phyloP scores from a whole-genome alignment of 331 rosid species.

The Quercus tomentella region DNA sequence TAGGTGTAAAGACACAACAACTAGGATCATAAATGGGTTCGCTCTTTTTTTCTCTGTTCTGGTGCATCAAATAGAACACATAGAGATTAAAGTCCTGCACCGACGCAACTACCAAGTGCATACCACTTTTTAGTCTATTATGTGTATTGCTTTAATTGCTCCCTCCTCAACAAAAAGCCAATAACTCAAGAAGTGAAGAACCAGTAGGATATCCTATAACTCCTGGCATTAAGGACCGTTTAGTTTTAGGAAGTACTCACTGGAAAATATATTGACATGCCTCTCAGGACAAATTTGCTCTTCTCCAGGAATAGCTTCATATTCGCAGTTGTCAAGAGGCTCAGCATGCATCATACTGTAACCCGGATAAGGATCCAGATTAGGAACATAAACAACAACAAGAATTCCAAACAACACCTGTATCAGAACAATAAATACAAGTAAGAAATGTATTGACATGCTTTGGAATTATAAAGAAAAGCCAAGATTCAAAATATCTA shows the following conservation, averaged over 20 bases:
- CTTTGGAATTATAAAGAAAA: neutral
- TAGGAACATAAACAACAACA: conserved; percentile 61
- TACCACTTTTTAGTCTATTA: neutral
- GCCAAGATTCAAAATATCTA: neutral
- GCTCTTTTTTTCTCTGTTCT: neutral
- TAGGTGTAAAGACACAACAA: neutral
- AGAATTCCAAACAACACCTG: conserved; percentile 72
- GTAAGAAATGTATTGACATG: neutral
- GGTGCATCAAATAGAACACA: neutral
- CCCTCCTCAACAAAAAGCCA: neutral
- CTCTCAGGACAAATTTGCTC: conserved; percentile 78
- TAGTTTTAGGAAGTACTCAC: conserved; percentile 39
- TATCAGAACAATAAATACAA: conserved; percentile 22
- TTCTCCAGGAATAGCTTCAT: conserved; percentile 62
- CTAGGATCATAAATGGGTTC: neutral
- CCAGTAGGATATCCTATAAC: neutral
- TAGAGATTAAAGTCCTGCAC: neutral
- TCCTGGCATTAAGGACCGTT: neutral
- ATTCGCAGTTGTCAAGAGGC: conserved; percentile 48
- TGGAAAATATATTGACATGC: conserved; percentile 49
- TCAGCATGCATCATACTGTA: conserved; percentile 38
- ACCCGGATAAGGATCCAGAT: conserved; percentile 68
- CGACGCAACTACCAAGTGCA: neutral
- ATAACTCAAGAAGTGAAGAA: neutral
- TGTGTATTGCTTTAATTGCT: neutral